Evolutionary conservation across 2,329 filamentous ascomycete species (phyloP).

Genomic region (Aspergillus quadricinctus): DNA sequence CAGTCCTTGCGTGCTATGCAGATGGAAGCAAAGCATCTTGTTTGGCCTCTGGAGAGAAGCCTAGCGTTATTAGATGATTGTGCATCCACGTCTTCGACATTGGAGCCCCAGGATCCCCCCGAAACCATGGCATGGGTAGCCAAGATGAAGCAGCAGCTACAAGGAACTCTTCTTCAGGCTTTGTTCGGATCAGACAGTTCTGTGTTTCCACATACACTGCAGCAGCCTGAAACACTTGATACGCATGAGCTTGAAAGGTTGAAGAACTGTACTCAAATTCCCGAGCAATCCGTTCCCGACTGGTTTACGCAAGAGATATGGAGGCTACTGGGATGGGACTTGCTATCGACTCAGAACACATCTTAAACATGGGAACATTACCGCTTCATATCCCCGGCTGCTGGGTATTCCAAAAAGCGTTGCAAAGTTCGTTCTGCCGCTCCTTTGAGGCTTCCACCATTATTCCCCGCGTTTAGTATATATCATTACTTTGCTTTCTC

Average conservation of each 20-base stretch:
- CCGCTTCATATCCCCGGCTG: background rate
- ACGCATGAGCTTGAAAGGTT: slow-evolving; percentile 13
- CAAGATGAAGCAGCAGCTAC: slow-evolving; percentile 28
- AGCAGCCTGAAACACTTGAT: slow-evolving; percentile 17
- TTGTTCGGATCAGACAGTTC: slow-evolving; percentile 36
- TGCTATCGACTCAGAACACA: slow-evolving; percentile 15
- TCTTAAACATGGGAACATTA: background rate
- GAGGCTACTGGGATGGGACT: slow-evolving; percentile 56
- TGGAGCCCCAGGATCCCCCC: background rate
- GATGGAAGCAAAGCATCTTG: slow-evolving; percentile 33
- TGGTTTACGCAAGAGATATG: slow-evolving; percentile 57
- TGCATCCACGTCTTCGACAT: background rate
- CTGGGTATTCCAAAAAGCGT: background rate
- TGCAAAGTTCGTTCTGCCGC: background rate
- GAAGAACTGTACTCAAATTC: background rate
- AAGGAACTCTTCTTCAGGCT: slow-evolving; percentile 39
- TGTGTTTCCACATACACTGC: slow-evolving; percentile 26
- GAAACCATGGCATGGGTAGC: slow-evolving; percentile 12
- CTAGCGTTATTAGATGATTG: slow-evolving; percentile 22
- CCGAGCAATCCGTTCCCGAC: slow-evolving; percentile 40
- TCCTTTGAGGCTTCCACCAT: background rate
- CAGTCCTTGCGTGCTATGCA: slow-evolving; percentile 22
- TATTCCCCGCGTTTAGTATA: background rate
- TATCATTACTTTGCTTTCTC: background rate
- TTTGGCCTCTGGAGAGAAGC: slow-evolving; percentile 31